These are phyloP conservation scores for Pugionium dolabratum DNA, from an alignment of 345 rosid genomes.

Conservation along the genomic window DNA sequence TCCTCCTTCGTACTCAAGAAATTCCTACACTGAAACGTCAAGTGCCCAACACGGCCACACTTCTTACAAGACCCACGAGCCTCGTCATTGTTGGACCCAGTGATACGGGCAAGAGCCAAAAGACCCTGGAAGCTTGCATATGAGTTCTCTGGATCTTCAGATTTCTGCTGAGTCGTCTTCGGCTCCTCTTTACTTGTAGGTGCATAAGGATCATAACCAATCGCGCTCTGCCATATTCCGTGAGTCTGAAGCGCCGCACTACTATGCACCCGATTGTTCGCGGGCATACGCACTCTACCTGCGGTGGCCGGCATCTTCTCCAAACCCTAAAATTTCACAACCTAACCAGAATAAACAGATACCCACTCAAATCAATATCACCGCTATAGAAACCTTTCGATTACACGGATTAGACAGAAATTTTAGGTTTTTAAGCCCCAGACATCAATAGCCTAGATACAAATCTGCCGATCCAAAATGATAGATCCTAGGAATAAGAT, in stretches of 20 bases:
- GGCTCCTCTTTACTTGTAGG: constrained; percentile 76
- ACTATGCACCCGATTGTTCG: constrained; percentile 97
- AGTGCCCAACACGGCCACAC: constrained; percentile 94
- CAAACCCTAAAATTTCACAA: constrained; percentile 25
- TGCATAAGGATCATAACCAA: constrained; percentile 94
- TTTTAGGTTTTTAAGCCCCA: neutral
- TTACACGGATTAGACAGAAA: neutral
- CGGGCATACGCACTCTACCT: constrained; percentile 99
- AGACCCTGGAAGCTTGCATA: constrained; percentile 85
- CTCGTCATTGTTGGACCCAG: constrained; percentile 74
- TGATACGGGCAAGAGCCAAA: constrained; percentile 77
- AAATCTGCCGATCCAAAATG: neutral
- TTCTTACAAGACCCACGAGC: constrained; percentile 91
- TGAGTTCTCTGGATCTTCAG: constrained; percentile 62
- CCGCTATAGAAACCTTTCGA: neutral
- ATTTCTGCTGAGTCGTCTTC: constrained; percentile 46
- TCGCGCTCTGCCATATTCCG: constrained; percentile 98
- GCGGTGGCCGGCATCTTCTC: constrained; percentile 98
- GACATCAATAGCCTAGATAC: constrained; percentile 5
- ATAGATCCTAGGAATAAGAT: constrained; percentile 17
- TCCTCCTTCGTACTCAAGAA: constrained; percentile 81
- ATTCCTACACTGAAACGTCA: constrained; percentile 86
- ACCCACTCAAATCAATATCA: neutral
- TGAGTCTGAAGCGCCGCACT: constrained; percentile 98
- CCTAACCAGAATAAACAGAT: constrained; percentile 13